Conservation (phyloP, 2,329 filamentous ascomycete species). For the Botrytis tulipae region DNA sequence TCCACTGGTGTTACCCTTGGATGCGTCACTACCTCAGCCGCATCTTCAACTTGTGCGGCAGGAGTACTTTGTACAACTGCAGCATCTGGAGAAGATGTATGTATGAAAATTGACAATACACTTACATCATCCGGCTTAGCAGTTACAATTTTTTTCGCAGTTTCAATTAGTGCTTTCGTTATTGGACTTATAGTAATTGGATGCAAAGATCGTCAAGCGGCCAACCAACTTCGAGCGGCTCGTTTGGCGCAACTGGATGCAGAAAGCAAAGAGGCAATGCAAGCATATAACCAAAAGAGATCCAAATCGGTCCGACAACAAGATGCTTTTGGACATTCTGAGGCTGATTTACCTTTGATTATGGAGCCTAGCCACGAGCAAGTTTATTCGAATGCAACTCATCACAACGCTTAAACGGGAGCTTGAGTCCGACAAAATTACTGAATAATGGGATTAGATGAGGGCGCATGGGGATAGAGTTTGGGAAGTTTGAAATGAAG, state of each 20-base stretch:
- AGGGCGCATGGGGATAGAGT: neutral
- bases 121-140: constrained; percentile 15
- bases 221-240: neutral
- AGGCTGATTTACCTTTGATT: constrained; percentile 1
- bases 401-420: neutral
- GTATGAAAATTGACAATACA: neutral
- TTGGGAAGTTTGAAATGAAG: neutral
- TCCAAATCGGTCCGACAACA: neutral
- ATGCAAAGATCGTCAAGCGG: neutral
- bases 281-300: neutral
- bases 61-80: constrained; percentile 14
- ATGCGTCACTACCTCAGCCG: constrained; percentile 8
- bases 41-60: neutral
- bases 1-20: constrained; percentile 16
- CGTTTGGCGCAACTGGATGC: constrained; percentile 8
- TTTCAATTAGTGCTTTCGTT: constrained; percentile 2
- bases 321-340: neutral
- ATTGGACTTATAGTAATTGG: constrained; percentile 15
- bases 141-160: constrained; percentile 17
- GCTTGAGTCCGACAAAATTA: neutral
- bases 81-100: neutral
- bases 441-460: neutral
- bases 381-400: neutral
- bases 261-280: constrained; percentile 10
- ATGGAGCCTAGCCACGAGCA: neutral